Percentiles rank a stretch among this genome's conserved stretches.
These are phyloP conservation scores for Apiospora marii DNA, from an alignment of 2,329 filamentous ascomycete species.

Conservation along the genomic window DNA sequence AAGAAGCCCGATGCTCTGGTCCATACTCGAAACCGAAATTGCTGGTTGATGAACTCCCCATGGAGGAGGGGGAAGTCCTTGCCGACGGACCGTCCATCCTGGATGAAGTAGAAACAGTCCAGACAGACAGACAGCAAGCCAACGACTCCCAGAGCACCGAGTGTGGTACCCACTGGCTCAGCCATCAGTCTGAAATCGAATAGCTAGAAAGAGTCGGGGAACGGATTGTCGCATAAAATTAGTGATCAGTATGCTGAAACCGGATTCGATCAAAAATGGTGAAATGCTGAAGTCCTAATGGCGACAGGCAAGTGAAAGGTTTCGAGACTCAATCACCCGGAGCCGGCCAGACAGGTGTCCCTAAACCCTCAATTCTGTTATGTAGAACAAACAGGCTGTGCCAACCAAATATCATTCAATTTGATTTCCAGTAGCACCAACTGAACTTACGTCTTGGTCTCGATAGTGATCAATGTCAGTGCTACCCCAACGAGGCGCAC, in stretches of 20 bases:
- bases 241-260: neutral
- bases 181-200: neutral
- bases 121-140: neutral
- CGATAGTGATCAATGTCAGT: too few species aligned
- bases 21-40: neutral
- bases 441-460: too few species aligned
- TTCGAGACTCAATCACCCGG: too few species aligned
- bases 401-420: too few species aligned
- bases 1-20: neutral
- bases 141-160: neutral
- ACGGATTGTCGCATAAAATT: neutral
- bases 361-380: too few species aligned
- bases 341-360: too few species aligned
- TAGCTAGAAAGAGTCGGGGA: neutral
- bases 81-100: neutral
- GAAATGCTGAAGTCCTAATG: too few species aligned
- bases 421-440: too few species aligned
- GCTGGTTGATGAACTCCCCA: neutral
- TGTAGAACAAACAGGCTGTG: too few species aligned
- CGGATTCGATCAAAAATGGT: too few species aligned
- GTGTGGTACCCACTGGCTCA: neutral
- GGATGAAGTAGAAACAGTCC: neutral
- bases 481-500: too few species aligned
- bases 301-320: too few species aligned
- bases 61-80: constrained; percentile 19